These are phyloP conservation scores for Lipomyces mesembrius DNA, from an alignment of 805 yeast genomes.

Conservation along the genomic window DNA sequence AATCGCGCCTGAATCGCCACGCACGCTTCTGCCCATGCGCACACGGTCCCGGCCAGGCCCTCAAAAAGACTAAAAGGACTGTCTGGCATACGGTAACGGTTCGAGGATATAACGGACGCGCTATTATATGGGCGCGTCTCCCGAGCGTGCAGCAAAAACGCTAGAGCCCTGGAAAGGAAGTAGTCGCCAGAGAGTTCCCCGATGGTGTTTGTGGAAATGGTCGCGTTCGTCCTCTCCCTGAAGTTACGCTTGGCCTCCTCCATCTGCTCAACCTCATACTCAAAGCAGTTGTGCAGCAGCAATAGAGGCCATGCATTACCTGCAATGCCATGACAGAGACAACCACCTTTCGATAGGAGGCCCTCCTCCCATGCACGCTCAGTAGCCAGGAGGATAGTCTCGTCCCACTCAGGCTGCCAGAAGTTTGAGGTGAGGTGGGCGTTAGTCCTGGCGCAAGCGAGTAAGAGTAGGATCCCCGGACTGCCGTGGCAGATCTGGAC, in stretches of 20 bases:
- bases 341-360: slow-evolving; percentile 4
- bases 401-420: slow-evolving; percentile 7
- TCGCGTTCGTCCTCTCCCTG: neutral
- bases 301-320: slow-evolving; percentile 6
- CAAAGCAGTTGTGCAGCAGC: neutral
- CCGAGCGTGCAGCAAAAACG: neutral
- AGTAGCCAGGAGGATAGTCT: slow-evolving; percentile 1
- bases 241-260: slow-evolving; percentile 1
- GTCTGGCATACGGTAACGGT: neutral
- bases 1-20: neutral
- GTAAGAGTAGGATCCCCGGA: slow-evolving; percentile 1
- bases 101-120: neutral
- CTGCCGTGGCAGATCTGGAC: slow-evolving; percentile 5
- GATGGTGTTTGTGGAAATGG: neutral
- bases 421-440: neutral
- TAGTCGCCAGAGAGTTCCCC: slow-evolving; percentile 4
- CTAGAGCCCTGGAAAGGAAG: neutral
- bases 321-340: neutral
- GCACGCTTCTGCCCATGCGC: slow-evolving; percentile 8
- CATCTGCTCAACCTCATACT: neutral
- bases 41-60: slow-evolving; percentile 2
- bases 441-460: neutral
- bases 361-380: slow-evolving; percentile 1
- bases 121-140: neutral
- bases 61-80: neutral